phyloP scores from a whole-genome alignment of 2,329 filamentous ascomycete genomes.

The Cadophora malorum region DNA sequence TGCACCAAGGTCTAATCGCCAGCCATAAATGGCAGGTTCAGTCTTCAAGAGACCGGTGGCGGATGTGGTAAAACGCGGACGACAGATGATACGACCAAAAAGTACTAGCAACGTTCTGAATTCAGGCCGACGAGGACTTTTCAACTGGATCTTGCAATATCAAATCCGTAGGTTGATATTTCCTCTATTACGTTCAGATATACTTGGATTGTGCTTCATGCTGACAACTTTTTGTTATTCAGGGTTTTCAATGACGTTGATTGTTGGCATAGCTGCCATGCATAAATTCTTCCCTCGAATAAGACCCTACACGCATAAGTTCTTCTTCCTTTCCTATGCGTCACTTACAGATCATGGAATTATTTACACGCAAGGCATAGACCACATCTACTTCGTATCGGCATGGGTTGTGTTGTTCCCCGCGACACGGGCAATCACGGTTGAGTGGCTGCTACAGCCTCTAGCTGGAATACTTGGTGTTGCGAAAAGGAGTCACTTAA shows the following conservation, averaged over 20 bases:
- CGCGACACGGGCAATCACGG: background rate
- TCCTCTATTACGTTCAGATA: too few species aligned
- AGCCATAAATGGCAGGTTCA: too few species aligned
- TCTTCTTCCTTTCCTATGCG: background rate
- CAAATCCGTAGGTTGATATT: background rate
- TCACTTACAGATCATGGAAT: too few species aligned
- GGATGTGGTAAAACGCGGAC: too few species aligned
- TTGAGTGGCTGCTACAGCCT: constrained; percentile 1
- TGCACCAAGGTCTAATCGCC: too few species aligned
- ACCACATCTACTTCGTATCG: background rate
- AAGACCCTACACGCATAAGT: background rate
- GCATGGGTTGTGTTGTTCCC: background rate
- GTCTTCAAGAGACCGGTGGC: too few species aligned
- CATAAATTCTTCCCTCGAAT: background rate
- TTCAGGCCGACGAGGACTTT: too few species aligned
- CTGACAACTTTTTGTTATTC: background rate
- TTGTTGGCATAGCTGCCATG: background rate
- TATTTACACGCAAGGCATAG: constrained; percentile 2
- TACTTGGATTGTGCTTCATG: too few species aligned
- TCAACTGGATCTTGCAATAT: background rate
- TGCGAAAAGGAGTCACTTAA: background rate
- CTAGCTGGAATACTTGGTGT: background rate
- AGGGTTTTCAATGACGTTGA: background rate
- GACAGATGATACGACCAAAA: too few species aligned
- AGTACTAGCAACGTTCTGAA: too few species aligned